These are phyloP conservation scores for Apiospora aurea DNA, from an alignment of 2,329 filamentous ascomycete genomes.

Conservation along the genomic window DNA sequence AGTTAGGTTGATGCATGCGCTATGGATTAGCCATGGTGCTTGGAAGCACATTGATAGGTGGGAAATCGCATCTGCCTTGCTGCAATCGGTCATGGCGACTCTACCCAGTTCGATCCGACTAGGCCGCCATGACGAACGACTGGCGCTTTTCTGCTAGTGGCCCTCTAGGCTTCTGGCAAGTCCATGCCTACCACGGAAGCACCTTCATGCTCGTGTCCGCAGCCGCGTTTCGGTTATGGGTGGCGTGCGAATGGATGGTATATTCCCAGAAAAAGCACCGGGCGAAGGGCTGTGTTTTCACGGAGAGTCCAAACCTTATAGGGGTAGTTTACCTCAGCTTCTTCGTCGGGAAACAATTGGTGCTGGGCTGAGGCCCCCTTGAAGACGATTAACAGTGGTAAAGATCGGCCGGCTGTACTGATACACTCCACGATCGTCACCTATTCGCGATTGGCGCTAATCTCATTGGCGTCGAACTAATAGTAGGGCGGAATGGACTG, in stretches of 20 bases:
- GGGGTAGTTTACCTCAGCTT: no score
- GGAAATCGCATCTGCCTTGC: not conserved
- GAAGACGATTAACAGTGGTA: no score
- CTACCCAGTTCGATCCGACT: not conserved
- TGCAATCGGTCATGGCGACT: not conserved
- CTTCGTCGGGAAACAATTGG: no score
- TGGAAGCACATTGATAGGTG: not conserved
- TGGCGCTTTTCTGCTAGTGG: no score
- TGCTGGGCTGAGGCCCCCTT: no score
- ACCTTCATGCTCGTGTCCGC: not conserved
- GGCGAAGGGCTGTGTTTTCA: not conserved
- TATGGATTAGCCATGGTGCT: not conserved
- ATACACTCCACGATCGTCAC: not conserved
- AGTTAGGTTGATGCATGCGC: not conserved
- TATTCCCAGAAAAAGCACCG: not conserved
- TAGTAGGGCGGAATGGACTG: constrained; percentile 6
- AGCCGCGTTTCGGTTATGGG: not conserved
- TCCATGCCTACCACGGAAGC: not conserved
- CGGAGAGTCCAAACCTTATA: not conserved
- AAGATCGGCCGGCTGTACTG: no score
- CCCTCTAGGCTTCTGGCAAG: not conserved
- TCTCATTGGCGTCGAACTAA: not conserved
- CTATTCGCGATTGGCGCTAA: constrained; percentile 1
- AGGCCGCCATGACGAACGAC: not conserved
- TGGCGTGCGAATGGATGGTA: not conserved